Evolutionary conservation across 2,329 filamentous ascomycete genomes (phyloP).

Genomic region (Monilinia vaccinii-corymbosi): DNA sequence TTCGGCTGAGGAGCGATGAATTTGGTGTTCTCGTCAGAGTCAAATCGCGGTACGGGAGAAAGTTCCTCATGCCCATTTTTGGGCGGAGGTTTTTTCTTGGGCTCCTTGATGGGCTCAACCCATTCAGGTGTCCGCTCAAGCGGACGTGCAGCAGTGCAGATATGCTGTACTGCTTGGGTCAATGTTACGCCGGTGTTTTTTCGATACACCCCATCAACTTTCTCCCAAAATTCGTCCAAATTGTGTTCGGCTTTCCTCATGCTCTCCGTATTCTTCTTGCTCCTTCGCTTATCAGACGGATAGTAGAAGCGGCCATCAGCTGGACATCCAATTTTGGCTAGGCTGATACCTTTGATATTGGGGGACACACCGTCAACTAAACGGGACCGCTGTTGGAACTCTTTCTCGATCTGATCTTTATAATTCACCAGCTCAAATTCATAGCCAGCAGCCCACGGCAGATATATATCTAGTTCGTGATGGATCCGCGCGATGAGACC

Average conservation of each 20-base stretch:
- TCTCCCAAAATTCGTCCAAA: conserved; percentile 40
- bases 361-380: neutral
- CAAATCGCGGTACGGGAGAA: neutral
- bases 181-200: conserved; percentile 19
- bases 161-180: neutral
- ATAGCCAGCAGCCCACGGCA: conserved; percentile 17
- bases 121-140: neutral
- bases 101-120: neutral
- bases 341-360: neutral
- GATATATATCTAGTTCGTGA: conserved; percentile 18
- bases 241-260: conserved; percentile 35
- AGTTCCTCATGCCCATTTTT: neutral
- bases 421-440: conserved; percentile 4
- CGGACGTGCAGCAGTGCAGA: neutral
- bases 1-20: neutral
- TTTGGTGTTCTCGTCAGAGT: neutral
- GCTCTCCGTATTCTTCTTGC: conserved; percentile 34
- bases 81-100: neutral
- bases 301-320: conserved; percentile 28
- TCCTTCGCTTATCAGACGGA: conserved; percentile 40
- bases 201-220: conserved; percentile 24
- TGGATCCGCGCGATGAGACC: conserved; percentile 13
- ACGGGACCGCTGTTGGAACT: neutral
- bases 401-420: neutral
- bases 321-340: conserved; percentile 11